phyloP scores from a whole-genome alignment of 2,329 filamentous ascomycete species.

The Fusarium sp. region DNA sequence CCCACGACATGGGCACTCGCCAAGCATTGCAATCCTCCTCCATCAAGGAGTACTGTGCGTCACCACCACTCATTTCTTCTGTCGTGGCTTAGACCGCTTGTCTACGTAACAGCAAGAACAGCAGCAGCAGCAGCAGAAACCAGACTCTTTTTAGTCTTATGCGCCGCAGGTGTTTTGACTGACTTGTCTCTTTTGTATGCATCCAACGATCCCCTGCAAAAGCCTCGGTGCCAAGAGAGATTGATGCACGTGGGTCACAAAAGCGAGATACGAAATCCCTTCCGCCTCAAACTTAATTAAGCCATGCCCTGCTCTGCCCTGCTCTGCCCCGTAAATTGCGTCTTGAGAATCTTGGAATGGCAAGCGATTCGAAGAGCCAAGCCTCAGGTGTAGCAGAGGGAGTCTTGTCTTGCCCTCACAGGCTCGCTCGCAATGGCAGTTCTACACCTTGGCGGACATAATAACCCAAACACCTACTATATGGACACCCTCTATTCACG shows the following conservation, averaged over 20 bases:
- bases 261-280: constrained; percentile 43
- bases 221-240: constrained; percentile 1
- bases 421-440: neutral
- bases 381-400: neutral
- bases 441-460: constrained; percentile 31
- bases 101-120: constrained; percentile 22
- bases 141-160: constrained; percentile 8
- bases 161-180: constrained; percentile 28
- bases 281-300: constrained; percentile 20
- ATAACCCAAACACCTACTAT: constrained; percentile 24
- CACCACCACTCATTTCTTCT: constrained; percentile 23
- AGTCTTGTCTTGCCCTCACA: constrained; percentile 4
- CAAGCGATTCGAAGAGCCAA: constrained; percentile 13
- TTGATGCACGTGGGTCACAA: constrained; percentile 29
- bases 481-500: constrained; percentile 29
- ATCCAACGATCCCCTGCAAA: constrained; percentile 5
- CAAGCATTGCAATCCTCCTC: neutral
- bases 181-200: neutral
- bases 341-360: neutral
- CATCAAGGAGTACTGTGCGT: neutral
- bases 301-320: neutral
- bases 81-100: constrained; percentile 26
- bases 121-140: constrained; percentile 21
- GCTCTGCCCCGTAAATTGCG: neutral
- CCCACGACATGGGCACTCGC: neutral